Base-by-base conservation (phyloP, 176 grass and related monocot genomes). In the Dactylis glomerata region DNA sequence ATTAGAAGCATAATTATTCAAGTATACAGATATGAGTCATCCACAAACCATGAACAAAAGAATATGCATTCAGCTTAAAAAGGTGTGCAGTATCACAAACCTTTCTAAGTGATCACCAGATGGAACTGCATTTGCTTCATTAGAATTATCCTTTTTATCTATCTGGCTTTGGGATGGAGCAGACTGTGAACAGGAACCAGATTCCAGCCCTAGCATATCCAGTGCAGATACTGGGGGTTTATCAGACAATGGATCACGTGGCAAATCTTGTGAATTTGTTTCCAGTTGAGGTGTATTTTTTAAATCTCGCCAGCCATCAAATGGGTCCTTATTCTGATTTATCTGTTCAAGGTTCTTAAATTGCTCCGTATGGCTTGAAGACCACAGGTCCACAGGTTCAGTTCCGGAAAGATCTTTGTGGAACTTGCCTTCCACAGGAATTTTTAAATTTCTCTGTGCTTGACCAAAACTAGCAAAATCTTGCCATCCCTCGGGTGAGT, bases 261-360 rank as follows among this genome's bases (percentile, higher is more conserved):
- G 76, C 16, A 5, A 62, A 78, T 33, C 50, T 56, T 77, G 89
- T 76, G 79, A 59, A 58, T 58, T 84, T 86, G 71, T 76, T 79
- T 73, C 56, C 59, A 73, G 28, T 34, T 77, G 83, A 55, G 62
- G 4, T 16, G 82, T 78, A 66, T 82, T 85, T 68, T 84, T 70
- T 64, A 93, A 90, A 85, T 85, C 81, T 79, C 85, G 85, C 91
- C 93, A 94, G 65, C 84, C 83, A 75, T 95, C 87, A 34, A 89
- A 89, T 70, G 86, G 61, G 46, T 93, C 89, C 80, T 92, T 67
- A 83, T 89, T 78, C 40, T 50, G 52, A 89, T 58, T 73, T 77
- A 68, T 30, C 12, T 45, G 85, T 78, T 77, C 82, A 52, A 68
- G 59, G 63, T 87, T 83, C 31, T 71, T 77, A 86, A 68, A 73